Base-by-base conservation (phyloP, 2,329 filamentous ascomycete genomes). In the Aspergillus quadricinctus region DNA sequence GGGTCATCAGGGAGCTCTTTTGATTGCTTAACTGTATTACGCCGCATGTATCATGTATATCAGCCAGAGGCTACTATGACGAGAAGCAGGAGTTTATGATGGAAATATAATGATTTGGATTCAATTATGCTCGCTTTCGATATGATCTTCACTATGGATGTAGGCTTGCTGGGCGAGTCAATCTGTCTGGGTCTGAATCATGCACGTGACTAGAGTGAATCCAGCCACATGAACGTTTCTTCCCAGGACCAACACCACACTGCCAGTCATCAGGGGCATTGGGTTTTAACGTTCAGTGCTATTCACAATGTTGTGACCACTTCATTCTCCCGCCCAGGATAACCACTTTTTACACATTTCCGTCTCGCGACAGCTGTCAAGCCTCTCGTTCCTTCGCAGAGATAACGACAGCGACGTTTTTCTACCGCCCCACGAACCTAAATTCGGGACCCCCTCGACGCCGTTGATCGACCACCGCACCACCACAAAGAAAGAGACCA, bases 1-100 rank as follows among this genome's bases (percentile, higher is more conserved):
- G 79, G 56, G 83, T 86, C 37, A 76, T 87, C 68, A 77, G 81
- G 60, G 81, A 85, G 64, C 66, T 87, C 49, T 86, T 87, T 58
- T 86, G 64, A 75, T 46, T 23, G 8, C 23, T 27, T 14, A 4
- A 14, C 23, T 7, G 19, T 46, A 14, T 11, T 14, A 46, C 11
- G 14, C 14, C 14, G 31, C 23, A 23, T 46, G 23, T 4, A 25
- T 46, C 19, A 17, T 25, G 21, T 46, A 25, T 46, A 46, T 23
- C 5, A 23, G 21, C 11, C 14, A 14, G 21, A 25, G 4, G 3
- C 23, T 46, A 14, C 43, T 2, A 1, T 7, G n/a, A 23, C 43
- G 43, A 46, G 2, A 14, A 35, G 5, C 31, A 17, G 31, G 31
- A 7, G 17, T 17, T 17, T 17, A n/a, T 37, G 14, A 37, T 14